A percentile compares a stretch with the other conserved stretches of the same genome.
Conservation (phyloP, 192 early-diverging fungal genomes). For the Mortierella alpina region DNA sequence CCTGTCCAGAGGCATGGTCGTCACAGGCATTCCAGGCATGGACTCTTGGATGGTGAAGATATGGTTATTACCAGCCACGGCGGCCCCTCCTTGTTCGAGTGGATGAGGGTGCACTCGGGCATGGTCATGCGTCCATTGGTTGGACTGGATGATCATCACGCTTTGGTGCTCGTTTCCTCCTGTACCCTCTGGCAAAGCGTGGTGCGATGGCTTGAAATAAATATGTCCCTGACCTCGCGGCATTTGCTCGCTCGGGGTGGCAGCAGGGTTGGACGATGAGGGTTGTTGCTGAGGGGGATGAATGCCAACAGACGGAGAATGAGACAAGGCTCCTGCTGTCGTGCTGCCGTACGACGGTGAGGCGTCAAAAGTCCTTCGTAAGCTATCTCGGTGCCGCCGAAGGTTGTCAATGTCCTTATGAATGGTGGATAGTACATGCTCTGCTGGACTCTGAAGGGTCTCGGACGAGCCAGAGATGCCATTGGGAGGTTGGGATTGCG, state of each 20-base stretch:
- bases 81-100: not conserved
- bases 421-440: conserved; percentile 13
- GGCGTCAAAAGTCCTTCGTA: conserved; percentile 1
- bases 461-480: too few species aligned
- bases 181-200: not conserved
- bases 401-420: conserved; percentile 33
- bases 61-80: conserved; percentile 12
- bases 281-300: not conserved
- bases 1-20: conserved; percentile 16
- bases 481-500: too few species aligned
- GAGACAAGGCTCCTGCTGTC: not conserved
- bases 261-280: not conserved
- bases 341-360: not conserved
- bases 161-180: conserved; percentile 12
- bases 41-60: conserved; percentile 11
- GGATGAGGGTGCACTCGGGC: too few species aligned
- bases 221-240: conserved; percentile 9
- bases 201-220: conserved; percentile 47
- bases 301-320: not conserved
- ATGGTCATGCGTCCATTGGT: conserved; percentile 28
- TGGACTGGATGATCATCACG: conserved; percentile 38
- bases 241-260: not conserved
- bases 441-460: not conserved
- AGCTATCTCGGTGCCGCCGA: conserved; percentile 26
- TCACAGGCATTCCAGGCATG: not conserved